Evolutionary conservation across 2,329 filamentous ascomycete species (phyloP).

Genomic region (Coccinonectria pachysandricola): DNA sequence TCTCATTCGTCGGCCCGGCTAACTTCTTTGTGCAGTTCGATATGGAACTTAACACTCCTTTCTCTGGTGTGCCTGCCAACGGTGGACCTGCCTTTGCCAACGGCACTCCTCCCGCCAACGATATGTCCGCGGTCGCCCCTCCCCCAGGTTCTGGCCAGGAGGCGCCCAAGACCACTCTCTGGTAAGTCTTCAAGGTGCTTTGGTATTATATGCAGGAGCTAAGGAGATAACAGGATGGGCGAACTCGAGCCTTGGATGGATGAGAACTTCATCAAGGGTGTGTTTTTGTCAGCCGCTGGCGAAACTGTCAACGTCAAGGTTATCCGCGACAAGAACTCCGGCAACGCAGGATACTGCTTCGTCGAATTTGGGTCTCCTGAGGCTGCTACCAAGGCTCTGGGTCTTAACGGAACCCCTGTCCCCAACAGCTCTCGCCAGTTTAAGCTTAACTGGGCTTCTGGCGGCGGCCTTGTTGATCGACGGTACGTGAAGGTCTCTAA

Average conservation of each 20-base stretch:
- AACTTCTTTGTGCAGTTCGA: constrained; percentile 11
- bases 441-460: constrained; percentile 99
- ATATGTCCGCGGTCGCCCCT: constrained; percentile 26
- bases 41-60: constrained; percentile 25
- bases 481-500: constrained; percentile 44
- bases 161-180: constrained; percentile 47
- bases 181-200: constrained; percentile 28
- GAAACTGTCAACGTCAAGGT: constrained; percentile 98
- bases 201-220: constrained; percentile 1
- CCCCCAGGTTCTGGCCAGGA: constrained; percentile 29
- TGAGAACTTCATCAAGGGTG: constrained; percentile 93
- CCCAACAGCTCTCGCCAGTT: constrained; percentile 92
- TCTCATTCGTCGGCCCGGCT: too few species aligned
- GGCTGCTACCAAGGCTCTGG: constrained; percentile 83
- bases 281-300: constrained; percentile 79
- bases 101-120: constrained; percentile 29
- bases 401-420: constrained; percentile 77
- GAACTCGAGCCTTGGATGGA: constrained; percentile 99
- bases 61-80: constrained; percentile 21
- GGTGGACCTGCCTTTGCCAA: constrained; percentile 25
- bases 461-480: constrained; percentile 88
- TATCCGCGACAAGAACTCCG: constrained; percentile 98
- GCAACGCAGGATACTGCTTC: constrained; percentile 98
- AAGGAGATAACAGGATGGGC: constrained; percentile 65
- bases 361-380: constrained; percentile 81